phyloP scores from a whole-genome alignment of 2,329 filamentous ascomycete species.

The Exophiala calicioides region DNA sequence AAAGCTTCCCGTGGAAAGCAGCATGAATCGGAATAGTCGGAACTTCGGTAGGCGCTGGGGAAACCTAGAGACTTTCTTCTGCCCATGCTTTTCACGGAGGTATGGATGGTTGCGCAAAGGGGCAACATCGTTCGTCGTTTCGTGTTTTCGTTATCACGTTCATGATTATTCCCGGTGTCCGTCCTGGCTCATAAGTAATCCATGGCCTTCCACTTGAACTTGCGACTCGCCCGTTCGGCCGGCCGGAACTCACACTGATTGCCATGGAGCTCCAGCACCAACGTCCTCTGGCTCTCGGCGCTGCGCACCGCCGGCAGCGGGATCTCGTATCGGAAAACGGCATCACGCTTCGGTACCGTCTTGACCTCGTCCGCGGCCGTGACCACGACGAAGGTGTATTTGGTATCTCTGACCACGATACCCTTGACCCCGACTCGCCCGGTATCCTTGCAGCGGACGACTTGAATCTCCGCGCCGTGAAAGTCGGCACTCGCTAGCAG shows the following conservation, averaged over 20 bases:
- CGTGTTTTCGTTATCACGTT: too few species aligned
- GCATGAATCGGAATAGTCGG: too few species aligned
- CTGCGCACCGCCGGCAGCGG: constrained; percentile 44
- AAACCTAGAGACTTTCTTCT: too few species aligned
- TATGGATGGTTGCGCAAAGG: too few species aligned
- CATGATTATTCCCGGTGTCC: too few species aligned
- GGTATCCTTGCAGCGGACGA: constrained; percentile 78
- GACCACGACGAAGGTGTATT: constrained; percentile 81
- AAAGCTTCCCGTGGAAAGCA: too few species aligned
- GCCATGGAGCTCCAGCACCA: constrained; percentile 84
- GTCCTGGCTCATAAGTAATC: constrained; percentile 26
- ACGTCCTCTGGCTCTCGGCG: constrained; percentile 32
- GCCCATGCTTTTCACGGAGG: too few species aligned
- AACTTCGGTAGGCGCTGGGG: too few species aligned
- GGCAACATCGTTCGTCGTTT: too few species aligned
- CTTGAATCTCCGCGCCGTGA: constrained; percentile 80
- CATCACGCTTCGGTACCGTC: constrained; percentile 83
- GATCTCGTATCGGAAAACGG: constrained; percentile 76
- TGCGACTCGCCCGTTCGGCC: constrained; percentile 82
- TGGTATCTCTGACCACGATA: constrained; percentile 86
- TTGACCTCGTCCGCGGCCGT: constrained; percentile 60
- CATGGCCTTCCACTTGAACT: constrained; percentile 74
- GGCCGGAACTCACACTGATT: constrained; percentile 82
- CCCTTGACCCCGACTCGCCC: constrained; percentile 80
- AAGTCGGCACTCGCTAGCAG: constrained; percentile 85